Base-by-base conservation (phyloP, 257 asterid genomes). In the Solanum etuberosum region DNA sequence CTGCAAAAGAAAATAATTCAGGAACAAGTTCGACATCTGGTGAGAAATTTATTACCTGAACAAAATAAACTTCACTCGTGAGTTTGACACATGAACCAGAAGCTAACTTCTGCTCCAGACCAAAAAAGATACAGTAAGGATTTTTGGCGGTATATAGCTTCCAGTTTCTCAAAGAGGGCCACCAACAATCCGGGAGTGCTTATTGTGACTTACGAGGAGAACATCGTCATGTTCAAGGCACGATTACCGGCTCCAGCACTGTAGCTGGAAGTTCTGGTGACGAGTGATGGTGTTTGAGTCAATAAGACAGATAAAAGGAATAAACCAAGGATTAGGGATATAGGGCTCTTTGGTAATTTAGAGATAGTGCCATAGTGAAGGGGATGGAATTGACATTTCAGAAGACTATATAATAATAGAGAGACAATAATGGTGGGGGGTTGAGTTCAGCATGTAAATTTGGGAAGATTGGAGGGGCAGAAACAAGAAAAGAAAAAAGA, bases 1-100 rank as follows among this genome's bases (percentile, higher is more conserved):
- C 99, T 97, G 86, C 83, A 90, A 61, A 20, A 84, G 37, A 90
- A 80, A 92, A 86, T 48, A 51, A 63, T 48, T 48, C 43, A 48
- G 68, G 68, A 81, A 48, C 42, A 23, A 80, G 29, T 81, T 81
- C 9, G 7, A 48, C 68, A 29, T 81, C 31, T 5, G 5, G 85
- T 48, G 42, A 81, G 29, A 31, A 81, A 48, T 13, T 29, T 18
- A 48, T 21, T 25, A 31, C 42, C 85, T 81, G 68, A 81, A 48
- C 68, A 81, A 46, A 48, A 38, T 18, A 31, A 81, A 48, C 43
- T 81, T 81, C 35, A n/a, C 43, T 81, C 29, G 34, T 46, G 42
- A 20, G 43, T 81, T 74, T 31, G 68, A 48, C 85, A 81, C 42
- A 48, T 27, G 43, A 46, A 48, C 68, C 68, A n/a, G 31, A 80